Percentiles rank a stretch among this genome's conserved stretches.
Conservation (phyloP, 768 basidiomycete genomes). For the Tulasnella sp. region DNA sequence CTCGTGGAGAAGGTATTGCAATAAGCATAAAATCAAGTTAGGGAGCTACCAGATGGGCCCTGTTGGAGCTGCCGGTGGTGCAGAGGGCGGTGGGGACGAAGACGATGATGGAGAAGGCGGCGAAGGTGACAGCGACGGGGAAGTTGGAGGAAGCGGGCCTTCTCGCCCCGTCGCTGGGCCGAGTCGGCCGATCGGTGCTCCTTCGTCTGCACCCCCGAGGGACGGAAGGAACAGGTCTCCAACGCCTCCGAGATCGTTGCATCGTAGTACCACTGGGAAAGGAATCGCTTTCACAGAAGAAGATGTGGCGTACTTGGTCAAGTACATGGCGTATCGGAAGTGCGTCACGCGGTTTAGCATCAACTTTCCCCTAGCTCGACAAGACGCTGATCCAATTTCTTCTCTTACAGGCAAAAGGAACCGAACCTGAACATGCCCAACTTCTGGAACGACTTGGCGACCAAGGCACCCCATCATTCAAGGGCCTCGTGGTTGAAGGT, state of each 20-base stretch:
- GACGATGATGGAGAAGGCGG: constrained; percentile 37
- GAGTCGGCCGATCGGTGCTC: not conserved
- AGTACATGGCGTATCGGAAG: constrained; percentile 75
- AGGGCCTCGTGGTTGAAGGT: constrained; percentile 88
- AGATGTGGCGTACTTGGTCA: constrained; percentile 70
- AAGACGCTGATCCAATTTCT: not conserved
- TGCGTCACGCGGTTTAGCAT: constrained; percentile 36
- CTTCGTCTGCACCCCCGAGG: not conserved
- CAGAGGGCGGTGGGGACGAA: constrained; percentile 36
- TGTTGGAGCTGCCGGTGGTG: not conserved
- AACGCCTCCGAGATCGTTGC: constrained; percentile 73
- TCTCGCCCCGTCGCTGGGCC: not conserved
- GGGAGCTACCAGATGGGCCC: constrained; percentile 72
- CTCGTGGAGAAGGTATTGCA: constrained; percentile 88
- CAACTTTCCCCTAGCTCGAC: not conserved
- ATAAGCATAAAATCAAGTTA: constrained; percentile 87
- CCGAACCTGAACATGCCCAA: constrained; percentile 58
- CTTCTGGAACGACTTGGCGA: constrained; percentile 74
- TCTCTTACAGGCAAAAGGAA: constrained; percentile 14
- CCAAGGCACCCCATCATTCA: constrained; percentile 83
- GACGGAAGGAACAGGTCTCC: constrained; percentile 46
- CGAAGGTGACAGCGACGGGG: constrained; percentile 4
- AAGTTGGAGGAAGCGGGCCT: constrained; percentile 10
- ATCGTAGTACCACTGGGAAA: constrained; percentile 81
- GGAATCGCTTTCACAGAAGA: constrained; percentile 85